Base-by-base conservation (phyloP, 257 asterid species). In the Voacanga thouarsii region DNA sequence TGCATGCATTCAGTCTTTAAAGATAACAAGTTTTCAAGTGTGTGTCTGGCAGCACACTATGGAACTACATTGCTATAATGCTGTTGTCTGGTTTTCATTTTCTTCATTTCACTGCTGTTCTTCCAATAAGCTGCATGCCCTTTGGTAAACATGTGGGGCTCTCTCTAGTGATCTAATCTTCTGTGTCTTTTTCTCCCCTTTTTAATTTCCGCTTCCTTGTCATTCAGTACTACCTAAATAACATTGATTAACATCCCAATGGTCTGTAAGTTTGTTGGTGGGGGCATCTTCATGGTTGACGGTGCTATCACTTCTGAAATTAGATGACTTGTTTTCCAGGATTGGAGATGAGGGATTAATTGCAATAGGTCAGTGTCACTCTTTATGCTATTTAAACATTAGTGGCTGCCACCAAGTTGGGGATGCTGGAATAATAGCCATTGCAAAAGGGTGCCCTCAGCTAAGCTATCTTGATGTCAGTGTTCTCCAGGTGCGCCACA, bases 321-420 rank as follows among this genome's bases (percentile, higher is more conserved):
- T 45, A n/a, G n/a, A n/a, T n/a, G n/a, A 72, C 82, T 50, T 71
- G 12, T 71, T 81, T 75, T 64, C 77, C 90, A 94, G 98, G 90
- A 88, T 94, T 41, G 97, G 95, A 66, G 89, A 94, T 59, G 97
- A 88, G 71, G 97, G 95, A 71, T 82, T 94, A 72, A 76, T 91
- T 79, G 87, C 98, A 60, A 84, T 94, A 56, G 96, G 96, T 76
- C 88, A 85, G 80, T 97, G 98, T 81, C 94, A 96, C 86, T 90
- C 94, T 75, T 83, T 91, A 75, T 83, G 80, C 65, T 88, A 87
- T 79, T 78, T 94, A 85, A 91, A 94, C 83, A 96, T 94, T 67
- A 94, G 96, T 77, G 98, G 98, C 72, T 94, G 97, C 85, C 89
- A 90, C 77, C 88, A 90, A 80, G 89, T 94, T 60, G 91, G 97